phyloP scores from a whole-genome alignment of 352 stramenopile species.

The Pythium phragmitis region DNA sequence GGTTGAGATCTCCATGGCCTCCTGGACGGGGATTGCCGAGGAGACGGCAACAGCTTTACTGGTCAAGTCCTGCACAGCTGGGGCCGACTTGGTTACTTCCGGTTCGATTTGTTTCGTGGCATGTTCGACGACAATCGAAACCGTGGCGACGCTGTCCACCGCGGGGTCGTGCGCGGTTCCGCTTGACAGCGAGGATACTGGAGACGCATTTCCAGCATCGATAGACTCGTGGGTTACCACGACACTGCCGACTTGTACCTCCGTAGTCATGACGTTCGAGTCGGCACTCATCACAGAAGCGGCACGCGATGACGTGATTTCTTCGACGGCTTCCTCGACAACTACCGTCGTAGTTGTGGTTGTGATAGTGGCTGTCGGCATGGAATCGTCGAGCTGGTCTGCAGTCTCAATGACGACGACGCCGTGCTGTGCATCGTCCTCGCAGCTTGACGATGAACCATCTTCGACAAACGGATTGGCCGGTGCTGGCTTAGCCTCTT shows the following conservation, averaged over 20 bases:
- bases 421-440: background rate
- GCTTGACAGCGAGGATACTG: slow-evolving; percentile 21
- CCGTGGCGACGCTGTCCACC: no score
- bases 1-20: background rate
- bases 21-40: background rate
- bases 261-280: slow-evolving; percentile 1
- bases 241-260: slow-evolving; percentile 8
- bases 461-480: slow-evolving; percentile 17
- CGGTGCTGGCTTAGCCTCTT: background rate
- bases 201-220: slow-evolving; percentile 2
- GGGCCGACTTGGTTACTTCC: background rate
- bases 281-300: slow-evolving; percentile 4
- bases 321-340: background rate
- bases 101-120: no score
- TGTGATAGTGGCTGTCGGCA: background rate
- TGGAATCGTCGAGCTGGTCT: slow-evolving; percentile 8
- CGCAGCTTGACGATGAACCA: slow-evolving; percentile 3
- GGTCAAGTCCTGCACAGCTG: background rate
- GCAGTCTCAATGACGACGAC: slow-evolving; percentile 18
- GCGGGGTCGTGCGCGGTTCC: slow-evolving; percentile 9
- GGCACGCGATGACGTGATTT: background rate
- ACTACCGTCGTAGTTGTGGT: background rate
- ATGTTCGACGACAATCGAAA: no score
- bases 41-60: background rate
- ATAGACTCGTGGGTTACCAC: slow-evolving; percentile 11